phyloP scores from a whole-genome alignment of 2,329 filamentous ascomycete genomes.

The Chrysoporthe deuterocubensis region DNA sequence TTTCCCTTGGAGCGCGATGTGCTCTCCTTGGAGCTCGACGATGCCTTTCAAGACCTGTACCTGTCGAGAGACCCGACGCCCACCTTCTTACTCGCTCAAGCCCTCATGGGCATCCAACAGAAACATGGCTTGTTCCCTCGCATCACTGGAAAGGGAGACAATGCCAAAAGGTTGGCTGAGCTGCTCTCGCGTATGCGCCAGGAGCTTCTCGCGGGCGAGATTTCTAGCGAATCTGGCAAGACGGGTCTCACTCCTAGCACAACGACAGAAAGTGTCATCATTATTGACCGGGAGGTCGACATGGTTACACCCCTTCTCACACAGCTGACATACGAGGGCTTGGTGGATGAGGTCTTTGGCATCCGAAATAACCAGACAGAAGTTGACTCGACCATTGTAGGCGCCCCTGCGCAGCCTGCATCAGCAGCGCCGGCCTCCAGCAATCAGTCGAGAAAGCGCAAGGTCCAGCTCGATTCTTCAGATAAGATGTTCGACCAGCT shows the following conservation, averaged over 20 bases:
- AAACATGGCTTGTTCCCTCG: conserved; percentile 92
- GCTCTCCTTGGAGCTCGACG: conserved; percentile 85
- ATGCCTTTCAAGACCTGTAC: conserved; percentile 86
- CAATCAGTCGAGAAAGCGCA: conserved; percentile 74
- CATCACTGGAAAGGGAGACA: conserved; percentile 94
- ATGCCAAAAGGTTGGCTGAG: conserved; percentile 86
- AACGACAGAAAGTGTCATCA: conserved; percentile 85
- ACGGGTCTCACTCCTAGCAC: conserved; percentile 82
- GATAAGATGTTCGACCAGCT: conserved; percentile 89
- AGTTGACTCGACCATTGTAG: conserved; percentile 87
- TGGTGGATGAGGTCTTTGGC: conserved; percentile 91
- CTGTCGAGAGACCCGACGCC: conserved; percentile 88
- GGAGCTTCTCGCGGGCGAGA: conserved; percentile 81
- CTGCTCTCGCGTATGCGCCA: conserved; percentile 89
- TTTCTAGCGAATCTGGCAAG: conserved; percentile 63
- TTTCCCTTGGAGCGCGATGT: conserved; percentile 91
- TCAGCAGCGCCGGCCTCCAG: conserved; percentile 59
- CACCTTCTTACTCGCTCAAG: conserved; percentile 86
- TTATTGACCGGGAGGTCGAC: conserved; percentile 94
- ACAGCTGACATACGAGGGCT: conserved; percentile 93
- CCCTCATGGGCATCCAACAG: conserved; percentile 92
- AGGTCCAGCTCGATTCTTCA: conserved; percentile 84
- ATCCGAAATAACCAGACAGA: conserved; percentile 93
- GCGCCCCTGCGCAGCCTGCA: conserved; percentile 64
- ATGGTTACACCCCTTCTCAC: conserved; percentile 90